Percentiles rank a stretch among this genome's conserved stretches.
These are phyloP conservation scores for Colletotrichum melonis DNA, from an alignment of 2,329 filamentous ascomycete genomes.

Conservation along the genomic window DNA sequence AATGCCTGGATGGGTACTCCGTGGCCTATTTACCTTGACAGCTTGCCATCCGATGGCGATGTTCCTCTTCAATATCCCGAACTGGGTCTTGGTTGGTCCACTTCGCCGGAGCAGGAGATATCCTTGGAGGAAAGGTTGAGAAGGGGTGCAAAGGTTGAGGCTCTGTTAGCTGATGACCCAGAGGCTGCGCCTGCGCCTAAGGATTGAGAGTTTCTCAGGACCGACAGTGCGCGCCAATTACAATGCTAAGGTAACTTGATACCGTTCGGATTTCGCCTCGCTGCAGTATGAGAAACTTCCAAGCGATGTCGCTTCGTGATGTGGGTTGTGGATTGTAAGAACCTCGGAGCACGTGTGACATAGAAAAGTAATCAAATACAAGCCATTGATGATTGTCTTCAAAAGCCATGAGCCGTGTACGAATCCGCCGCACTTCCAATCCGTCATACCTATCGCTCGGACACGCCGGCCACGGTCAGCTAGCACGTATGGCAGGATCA, in stretches of 20 bases:
- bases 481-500: not conserved
- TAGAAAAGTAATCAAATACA: not conserved
- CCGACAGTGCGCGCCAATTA: not conserved
- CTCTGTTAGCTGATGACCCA: conserved; percentile 42
- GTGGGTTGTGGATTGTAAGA: not conserved
- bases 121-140: conserved; percentile 45
- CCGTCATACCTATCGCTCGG: not conserved
- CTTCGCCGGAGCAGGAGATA: conserved; percentile 41
- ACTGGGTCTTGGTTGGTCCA: conserved; percentile 45
- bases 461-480: not conserved
- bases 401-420: not conserved
- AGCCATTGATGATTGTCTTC: not conserved
- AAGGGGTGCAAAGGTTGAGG: conserved; percentile 44
- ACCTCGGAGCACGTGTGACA: not conserved
- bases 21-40: conserved; percentile 47
- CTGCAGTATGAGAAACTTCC: not conserved
- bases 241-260: not conserved
- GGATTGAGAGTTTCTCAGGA: conserved; percentile 18
- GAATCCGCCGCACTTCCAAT: not conserved
- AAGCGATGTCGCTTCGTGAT: not conserved
- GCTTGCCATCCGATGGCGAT: conserved; percentile 40
- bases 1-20: conserved; percentile 48
- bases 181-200: conserved; percentile 46
- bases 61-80: conserved; percentile 47
- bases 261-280: not conserved